phyloP scores from a whole-genome alignment of 495 filamentous ascomycete species.

The Trichoderma erinaceum region DNA sequence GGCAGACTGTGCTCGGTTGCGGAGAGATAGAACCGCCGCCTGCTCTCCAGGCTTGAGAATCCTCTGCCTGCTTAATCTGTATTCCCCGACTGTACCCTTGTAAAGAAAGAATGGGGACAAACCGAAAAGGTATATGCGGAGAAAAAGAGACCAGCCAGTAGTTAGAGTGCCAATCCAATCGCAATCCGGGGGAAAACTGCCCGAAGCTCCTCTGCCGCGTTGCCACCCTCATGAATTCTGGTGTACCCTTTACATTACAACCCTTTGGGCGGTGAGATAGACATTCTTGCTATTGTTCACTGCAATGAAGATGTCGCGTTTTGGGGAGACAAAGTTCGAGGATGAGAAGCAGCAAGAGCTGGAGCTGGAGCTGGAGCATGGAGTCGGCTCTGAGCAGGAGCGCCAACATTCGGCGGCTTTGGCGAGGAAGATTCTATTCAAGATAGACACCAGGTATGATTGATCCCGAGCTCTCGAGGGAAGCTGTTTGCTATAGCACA shows the following conservation, averaged over 20 bases:
- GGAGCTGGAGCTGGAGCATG: background rate
- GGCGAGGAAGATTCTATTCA: slow-evolving; percentile 21
- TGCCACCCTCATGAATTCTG: too few species aligned
- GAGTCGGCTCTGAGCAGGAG: background rate
- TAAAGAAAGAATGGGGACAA: background rate
- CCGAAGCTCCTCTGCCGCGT: too few species aligned
- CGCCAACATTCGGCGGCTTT: slow-evolving; percentile 11
- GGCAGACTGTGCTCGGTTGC: background rate
- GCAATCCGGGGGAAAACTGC: too few species aligned
- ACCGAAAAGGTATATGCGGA: too few species aligned
- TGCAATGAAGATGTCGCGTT: background rate
- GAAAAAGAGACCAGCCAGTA: too few species aligned
- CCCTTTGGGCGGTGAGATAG: background rate
- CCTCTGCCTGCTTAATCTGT: background rate
- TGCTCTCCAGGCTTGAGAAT: background rate
- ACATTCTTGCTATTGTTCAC: background rate
- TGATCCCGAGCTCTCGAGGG: background rate
- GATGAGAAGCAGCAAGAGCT: background rate
- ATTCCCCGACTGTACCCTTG: background rate
- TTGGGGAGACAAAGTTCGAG: background rate
- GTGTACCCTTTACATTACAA: background rate
- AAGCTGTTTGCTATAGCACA: background rate
- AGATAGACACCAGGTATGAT: slow-evolving; percentile 25
- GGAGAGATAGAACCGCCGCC: background rate
- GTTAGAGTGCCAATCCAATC: too few species aligned